Evolutionary conservation across 345 rosid species (phyloP), one percentile per base, ranked within the genome.

Genomic region (Corchorus olitorius): DNA sequence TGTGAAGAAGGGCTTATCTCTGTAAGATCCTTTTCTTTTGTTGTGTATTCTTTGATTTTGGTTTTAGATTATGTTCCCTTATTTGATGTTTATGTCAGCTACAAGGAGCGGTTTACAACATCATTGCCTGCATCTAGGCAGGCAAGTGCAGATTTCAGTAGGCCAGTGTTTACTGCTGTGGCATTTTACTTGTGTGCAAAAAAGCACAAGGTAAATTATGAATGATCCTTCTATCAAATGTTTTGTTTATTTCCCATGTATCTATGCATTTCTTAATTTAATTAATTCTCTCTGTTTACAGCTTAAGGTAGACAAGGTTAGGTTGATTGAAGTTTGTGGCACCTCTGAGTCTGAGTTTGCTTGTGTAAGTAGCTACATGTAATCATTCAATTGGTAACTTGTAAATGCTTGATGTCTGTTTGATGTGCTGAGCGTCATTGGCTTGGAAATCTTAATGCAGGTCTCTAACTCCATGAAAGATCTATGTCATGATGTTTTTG

Each of bases 121-220:
- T 89, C 97, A 1, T 70, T 93, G 81, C 97, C 97, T 13, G 84
- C 89, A 11, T 89, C 95, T 2, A 88, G 97, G 69, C 76, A 88
- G 53, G 87, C 89, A 0, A 87, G 80, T 81, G 93, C 98, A 6
- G 98, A 96, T 68, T 92, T 91, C 59, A 81, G 87, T 17, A 84
- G 97, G 19, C 97, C 98, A 34, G 93, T 93, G 4, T 93, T 96
- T 79, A 89, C 96, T 60, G 97, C 97, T 3, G 97, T 87, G 73
- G 97, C 98, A 39, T 96, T 93, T 83, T 96, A 90, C 79, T 77
- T 96, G 75, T 92, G 98, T 70, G 94, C 97, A 8, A 96, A 89
- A 71, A 91, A 79, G 65, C 92, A 90, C 0, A 93, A 93, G 91
- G 99, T 89, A 49, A 58, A 27, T 60, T 2, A 60, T 1, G 43